Evolutionary conservation across 2,329 filamentous ascomycete species (phyloP).

Genomic region (Xylariales sp.): DNA sequence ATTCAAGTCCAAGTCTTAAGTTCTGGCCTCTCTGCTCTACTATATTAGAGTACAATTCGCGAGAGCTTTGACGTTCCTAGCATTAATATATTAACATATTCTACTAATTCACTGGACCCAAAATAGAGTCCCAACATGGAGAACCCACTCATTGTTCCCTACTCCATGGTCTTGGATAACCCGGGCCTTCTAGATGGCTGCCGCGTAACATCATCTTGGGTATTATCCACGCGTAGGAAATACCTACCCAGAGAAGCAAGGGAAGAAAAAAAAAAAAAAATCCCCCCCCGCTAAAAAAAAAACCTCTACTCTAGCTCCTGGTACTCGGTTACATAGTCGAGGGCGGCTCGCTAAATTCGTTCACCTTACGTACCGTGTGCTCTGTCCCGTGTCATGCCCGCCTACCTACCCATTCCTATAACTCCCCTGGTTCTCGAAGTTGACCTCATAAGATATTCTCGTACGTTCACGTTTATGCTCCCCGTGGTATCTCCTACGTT

Average conservation of each 20-base stretch:
- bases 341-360: constrained; percentile 17
- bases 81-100: not conserved
- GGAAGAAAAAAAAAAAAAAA: not conserved
- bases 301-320: constrained; percentile 6
- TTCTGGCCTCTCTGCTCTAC: not conserved
- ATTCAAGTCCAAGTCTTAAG: not conserved
- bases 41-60: not conserved
- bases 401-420: constrained; percentile 16
- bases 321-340: constrained; percentile 25
- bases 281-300: not conserved
- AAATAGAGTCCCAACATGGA: constrained; percentile 8
- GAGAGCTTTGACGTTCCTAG: not conserved
- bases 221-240: constrained; percentile 16
- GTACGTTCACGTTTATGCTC: constrained; percentile 32
- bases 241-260: constrained; percentile 14
- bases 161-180: constrained; percentile 32
- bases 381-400: constrained; percentile 14
- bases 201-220: constrained; percentile 15
- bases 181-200: constrained; percentile 1
- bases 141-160: constrained; percentile 30
- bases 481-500: constrained; percentile 9
- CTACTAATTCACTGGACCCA: not conserved
- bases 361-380: constrained; percentile 13
- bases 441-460: constrained; percentile 34
- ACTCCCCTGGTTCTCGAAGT: constrained; percentile 10